A percentile compares a stretch with the other conserved stretches of the same genome.
These are phyloP conservation scores for Aspergillus fischeri DNA, from an alignment of 2,329 filamentous ascomycete genomes.

Conservation along the genomic window DNA sequence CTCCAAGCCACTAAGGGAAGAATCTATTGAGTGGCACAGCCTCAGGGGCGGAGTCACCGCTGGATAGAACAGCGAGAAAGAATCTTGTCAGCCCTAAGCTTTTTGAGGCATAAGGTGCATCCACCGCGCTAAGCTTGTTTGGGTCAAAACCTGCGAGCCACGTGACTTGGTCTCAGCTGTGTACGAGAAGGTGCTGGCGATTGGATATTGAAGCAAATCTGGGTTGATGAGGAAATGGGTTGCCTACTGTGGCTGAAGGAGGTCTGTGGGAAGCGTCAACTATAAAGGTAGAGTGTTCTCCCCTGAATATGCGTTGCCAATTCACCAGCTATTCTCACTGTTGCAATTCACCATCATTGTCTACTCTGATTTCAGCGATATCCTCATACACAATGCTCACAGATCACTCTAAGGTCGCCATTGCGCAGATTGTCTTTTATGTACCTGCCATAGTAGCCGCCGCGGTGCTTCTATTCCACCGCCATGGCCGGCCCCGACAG, in stretches of 20 bases:
- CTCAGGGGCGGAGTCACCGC: not conserved
- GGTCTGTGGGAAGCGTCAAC: not conserved
- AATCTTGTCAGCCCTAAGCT: not conserved
- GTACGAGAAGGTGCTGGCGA: not conserved
- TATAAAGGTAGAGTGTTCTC: not conserved
- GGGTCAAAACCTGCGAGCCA: not conserved
- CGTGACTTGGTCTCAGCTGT: not conserved
- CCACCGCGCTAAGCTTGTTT: not conserved
- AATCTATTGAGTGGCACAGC: not conserved
- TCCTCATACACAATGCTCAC: conserved; percentile 9
- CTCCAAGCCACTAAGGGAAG: not conserved
- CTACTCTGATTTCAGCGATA: not conserved
- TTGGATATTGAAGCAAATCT: not conserved
- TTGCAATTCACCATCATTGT: not conserved
- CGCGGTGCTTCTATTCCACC: conserved; percentile 10
- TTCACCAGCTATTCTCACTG: no score
- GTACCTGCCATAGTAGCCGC: conserved; percentile 12
- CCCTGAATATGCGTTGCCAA: not conserved
- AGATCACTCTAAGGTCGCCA: conserved; percentile 16
- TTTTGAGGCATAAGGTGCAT: not conserved
- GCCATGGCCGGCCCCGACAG: conserved; percentile 17
- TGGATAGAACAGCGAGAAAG: not conserved
- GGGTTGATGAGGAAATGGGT: not conserved
- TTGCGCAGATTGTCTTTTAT: conserved; percentile 21
- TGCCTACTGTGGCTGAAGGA: not conserved